phyloP scores from a whole-genome alignment of 495 filamentous ascomycete genomes.

The Cryomyces antarcticus region DNA sequence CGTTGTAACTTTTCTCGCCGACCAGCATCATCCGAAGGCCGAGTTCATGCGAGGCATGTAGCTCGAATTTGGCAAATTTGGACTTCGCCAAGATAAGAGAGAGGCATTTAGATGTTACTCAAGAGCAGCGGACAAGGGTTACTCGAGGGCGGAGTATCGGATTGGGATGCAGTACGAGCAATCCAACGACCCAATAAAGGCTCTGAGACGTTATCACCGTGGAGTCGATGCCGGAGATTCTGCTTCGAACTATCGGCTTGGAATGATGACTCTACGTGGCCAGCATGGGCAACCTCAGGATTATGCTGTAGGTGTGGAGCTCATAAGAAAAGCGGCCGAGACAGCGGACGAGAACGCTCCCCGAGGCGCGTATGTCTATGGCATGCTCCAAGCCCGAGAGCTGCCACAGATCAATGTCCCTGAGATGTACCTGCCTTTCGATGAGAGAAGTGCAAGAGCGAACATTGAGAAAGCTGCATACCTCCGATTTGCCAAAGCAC shows the following conservation, averaged over 20 bases:
- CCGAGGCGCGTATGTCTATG: slow-evolving; percentile 90
- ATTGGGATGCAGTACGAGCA: slow-evolving; percentile 97
- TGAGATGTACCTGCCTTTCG: slow-evolving; percentile 47
- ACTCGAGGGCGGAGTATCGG: slow-evolving; percentile 82
- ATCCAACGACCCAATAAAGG: slow-evolving; percentile 76
- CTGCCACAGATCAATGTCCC: slow-evolving; percentile 74
- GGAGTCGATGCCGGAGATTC: slow-evolving; percentile 66
- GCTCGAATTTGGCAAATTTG: slow-evolving; percentile 96
- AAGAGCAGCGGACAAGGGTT: slow-evolving; percentile 73
- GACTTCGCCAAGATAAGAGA: slow-evolving; percentile 69
- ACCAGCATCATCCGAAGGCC: slow-evolving; percentile 83
- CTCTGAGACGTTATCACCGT: slow-evolving; percentile 67
- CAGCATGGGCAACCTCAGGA: slow-evolving; percentile 80
- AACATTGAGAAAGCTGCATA: slow-evolving; percentile 96
- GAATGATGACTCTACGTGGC: slow-evolving; percentile 92
- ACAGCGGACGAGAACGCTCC: slow-evolving; percentile 93
- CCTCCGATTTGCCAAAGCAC: slow-evolving; percentile 89
- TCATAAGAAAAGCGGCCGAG: slow-evolving; percentile 64
- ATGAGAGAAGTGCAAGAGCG: slow-evolving; percentile 52
- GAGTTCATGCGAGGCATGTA: slow-evolving; percentile 91
- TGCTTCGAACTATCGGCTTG: slow-evolving; percentile 83
- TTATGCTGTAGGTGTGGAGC: slow-evolving; percentile 51
- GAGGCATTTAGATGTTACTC: slow-evolving; percentile 78
- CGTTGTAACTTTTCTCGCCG: slow-evolving; percentile 71
- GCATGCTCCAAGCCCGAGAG: slow-evolving; percentile 82